Evolutionary conservation across 768 basidiomycete species (phyloP).

Genomic region (Leucosporidium scottii): DNA sequence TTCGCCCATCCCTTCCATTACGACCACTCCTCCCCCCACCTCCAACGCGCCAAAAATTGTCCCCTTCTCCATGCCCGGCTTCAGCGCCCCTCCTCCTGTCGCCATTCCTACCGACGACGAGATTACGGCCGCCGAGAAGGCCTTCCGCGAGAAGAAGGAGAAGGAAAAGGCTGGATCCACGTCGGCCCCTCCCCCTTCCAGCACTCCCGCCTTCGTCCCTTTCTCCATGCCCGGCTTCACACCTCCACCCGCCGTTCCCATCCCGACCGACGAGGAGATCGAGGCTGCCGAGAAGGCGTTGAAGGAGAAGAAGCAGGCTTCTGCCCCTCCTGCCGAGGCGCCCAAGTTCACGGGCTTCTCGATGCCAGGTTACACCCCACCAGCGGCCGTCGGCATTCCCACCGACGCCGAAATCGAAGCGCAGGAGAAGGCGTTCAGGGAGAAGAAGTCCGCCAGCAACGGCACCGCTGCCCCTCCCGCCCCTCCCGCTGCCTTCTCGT

Average conservation of each 20-base stretch:
- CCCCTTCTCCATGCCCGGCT: not conserved
- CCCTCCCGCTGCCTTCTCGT: conserved; percentile 19
- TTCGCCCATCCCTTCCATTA: conserved; percentile 7
- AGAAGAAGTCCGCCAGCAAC: not conserved
- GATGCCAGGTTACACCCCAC: no score
- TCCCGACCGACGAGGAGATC: conserved; percentile 7
- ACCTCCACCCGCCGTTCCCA: not conserved
- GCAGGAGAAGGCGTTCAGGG: no score
- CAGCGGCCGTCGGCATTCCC: no score
- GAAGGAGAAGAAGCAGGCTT: not conserved
- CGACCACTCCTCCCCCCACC: conserved; percentile 9
- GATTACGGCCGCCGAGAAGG: conserved; percentile 5
- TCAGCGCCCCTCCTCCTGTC: not conserved
- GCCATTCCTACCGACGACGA: conserved; percentile 4
- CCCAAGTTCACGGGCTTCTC: not conserved
- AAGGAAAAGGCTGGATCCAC: not conserved
- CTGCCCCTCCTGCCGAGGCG: not conserved
- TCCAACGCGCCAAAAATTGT: not conserved
- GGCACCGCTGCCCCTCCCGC: conserved; percentile 5
- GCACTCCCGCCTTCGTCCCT: not conserved
- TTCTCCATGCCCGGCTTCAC: not conserved
- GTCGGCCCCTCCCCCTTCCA: not conserved
- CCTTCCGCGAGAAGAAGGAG: not conserved
- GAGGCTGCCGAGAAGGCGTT: conserved; percentile 2
- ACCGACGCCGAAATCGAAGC: no score